Conservation (phyloP, 225 moss, liverwort and hornwort species). For the Sphagnum contortum region DNA sequence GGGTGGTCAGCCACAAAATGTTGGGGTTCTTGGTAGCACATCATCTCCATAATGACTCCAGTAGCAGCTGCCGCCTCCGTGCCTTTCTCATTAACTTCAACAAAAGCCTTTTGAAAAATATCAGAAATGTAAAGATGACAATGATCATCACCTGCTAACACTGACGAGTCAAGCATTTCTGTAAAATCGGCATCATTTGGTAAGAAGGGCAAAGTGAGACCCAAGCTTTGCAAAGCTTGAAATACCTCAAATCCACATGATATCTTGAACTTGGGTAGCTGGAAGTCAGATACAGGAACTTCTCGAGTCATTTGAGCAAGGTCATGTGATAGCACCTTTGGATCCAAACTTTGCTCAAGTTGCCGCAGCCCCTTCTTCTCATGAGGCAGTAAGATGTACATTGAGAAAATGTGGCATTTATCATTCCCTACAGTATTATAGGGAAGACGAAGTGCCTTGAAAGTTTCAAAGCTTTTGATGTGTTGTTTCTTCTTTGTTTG, state of each 20-base stretch:
- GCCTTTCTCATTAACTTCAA: slow-evolving; percentile 62
- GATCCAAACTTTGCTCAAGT: slow-evolving; percentile 37
- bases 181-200: slow-evolving; percentile 36
- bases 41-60: slow-evolving; percentile 1
- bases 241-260: slow-evolving; percentile 23
- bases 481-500: slow-evolving; percentile 15
- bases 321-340: slow-evolving; percentile 18
- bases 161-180: slow-evolving; percentile 28
- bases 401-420: slow-evolving; percentile 27
- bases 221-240: slow-evolving; percentile 20
- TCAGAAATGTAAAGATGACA: slow-evolving; percentile 22
- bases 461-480: slow-evolving; percentile 19
- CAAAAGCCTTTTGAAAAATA: slow-evolving; percentile 50
- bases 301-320: slow-evolving; percentile 17
- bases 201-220: slow-evolving; percentile 31
- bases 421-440: slow-evolving; percentile 26
- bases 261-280: slow-evolving; percentile 51
- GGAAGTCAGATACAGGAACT: slow-evolving; percentile 16
- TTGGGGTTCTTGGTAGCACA: slow-evolving; percentile 7
- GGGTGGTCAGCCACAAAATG: slow-evolving; percentile 51
- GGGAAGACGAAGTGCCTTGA: slow-evolving; percentile 34
- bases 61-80: slow-evolving; percentile 57
- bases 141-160: too few relatives aligned
- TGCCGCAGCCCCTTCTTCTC: slow-evolving; percentile 31
- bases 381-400: slow-evolving; percentile 47